Evolutionary conservation across 1,284 basidiomycete species (phyloP).

Genomic region (Ceratobasidium sp.): DNA sequence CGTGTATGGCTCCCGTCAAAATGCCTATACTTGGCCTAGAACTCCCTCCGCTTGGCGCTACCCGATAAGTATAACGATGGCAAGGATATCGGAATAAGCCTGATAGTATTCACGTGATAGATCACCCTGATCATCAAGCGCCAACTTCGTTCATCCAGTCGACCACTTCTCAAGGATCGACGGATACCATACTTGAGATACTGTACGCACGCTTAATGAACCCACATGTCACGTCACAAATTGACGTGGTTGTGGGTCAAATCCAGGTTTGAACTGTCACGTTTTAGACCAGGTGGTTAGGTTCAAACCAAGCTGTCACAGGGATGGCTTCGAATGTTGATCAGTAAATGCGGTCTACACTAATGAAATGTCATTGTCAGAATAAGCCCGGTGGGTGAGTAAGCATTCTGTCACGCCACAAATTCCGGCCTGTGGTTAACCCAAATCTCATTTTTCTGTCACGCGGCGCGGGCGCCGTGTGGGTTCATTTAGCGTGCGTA

Average conservation of each 20-base stretch:
- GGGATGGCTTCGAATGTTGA: neutral
- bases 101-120: too few species aligned
- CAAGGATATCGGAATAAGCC: too few species aligned
- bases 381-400: constrained; percentile 3
- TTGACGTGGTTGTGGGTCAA: constrained; percentile 15
- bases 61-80: too few species aligned
- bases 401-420: neutral
- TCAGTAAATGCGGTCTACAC: neutral
- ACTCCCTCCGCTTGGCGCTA: too few species aligned
- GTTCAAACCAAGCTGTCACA: neutral
- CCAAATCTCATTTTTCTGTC: constrained; percentile 3
- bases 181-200: too few species aligned
- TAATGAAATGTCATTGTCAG: neutral
- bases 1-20: too few species aligned
- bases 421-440: constrained; percentile 1
- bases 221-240: constrained; percentile 21
- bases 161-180: too few species aligned
- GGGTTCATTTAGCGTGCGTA: constrained; percentile 16
- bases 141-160: too few species aligned
- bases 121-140: too few species aligned
- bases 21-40: too few species aligned
- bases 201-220: neutral
- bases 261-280: constrained; percentile 1
- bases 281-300: neutral
- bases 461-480: constrained; percentile 19